phyloP scores from a whole-genome alignment of 352 stramenopile species.

The Phytopythium cucurbitacearum region DNA sequence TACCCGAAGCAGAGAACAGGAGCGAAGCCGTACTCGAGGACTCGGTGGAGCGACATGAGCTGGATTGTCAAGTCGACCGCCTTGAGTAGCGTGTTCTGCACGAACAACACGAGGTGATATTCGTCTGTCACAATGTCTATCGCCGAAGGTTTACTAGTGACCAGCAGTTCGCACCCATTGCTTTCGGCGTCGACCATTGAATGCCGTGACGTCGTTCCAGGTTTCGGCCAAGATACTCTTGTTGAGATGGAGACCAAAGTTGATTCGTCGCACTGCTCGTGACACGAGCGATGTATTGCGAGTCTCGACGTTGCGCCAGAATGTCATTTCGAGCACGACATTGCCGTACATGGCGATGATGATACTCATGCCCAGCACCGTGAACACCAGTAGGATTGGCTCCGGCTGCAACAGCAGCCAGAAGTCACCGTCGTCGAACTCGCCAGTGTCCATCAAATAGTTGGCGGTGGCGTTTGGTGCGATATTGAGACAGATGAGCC shows the following conservation, averaged over 20 bases:
- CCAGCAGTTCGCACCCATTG: background rate
- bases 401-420: conserved; percentile 13
- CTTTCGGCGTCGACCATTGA: conserved; percentile 3
- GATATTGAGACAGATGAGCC: conserved; percentile 23
- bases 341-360: background rate
- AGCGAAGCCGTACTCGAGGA: conserved; percentile 3
- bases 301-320: background rate
- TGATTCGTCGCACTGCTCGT: background rate
- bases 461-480: conserved; percentile 21
- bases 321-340: conserved; percentile 2
- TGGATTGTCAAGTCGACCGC: conserved; percentile 3
- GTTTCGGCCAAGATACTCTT: no score
- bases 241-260: background rate
- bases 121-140: background rate
- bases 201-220: background rate
- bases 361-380: background rate
- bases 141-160: background rate
- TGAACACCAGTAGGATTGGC: background rate
- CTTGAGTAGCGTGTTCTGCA: conserved; percentile 5
- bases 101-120: background rate
- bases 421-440: conserved; percentile 30
- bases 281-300: background rate
- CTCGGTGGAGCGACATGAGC: background rate
- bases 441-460: conserved; percentile 29
- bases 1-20: conserved; percentile 1